Base-by-base conservation (phyloP, 2,329 filamentous ascomycete genomes). In the Phoma sp. region DNA sequence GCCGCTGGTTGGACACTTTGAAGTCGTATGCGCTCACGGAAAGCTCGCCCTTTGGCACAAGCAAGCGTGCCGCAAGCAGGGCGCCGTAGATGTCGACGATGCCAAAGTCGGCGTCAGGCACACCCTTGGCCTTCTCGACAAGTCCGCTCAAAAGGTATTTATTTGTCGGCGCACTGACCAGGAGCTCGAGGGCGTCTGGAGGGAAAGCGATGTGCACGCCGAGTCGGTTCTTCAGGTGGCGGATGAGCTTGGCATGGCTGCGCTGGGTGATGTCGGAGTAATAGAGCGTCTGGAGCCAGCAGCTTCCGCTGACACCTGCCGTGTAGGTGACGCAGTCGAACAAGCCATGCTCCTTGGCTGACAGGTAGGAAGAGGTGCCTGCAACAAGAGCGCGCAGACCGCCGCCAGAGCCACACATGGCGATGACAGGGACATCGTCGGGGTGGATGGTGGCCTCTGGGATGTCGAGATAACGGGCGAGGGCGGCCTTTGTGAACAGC, bases 241-340 rank as follows among this genome's bases (percentile, higher is more conserved):
- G 85, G 35, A 97, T 84, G 19, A 96, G 81, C 33, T 81, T 84
- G 21, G 82, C 79, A 63, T 96, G 85, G 58, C 85, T 86, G 50
- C 87, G 85, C 15, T 83, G 81, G 0, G 88, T 84, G 52, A 98
- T 83, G 0, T 91, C 91, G 0, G 91, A 94, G 69, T 95, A 88
- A 71, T 91, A 96, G 4, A 99, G 81, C 0, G 90, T 83, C 73
- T 98, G 94, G 6, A 98, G 82, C 95, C 95, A 99, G 74, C 95
- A 98, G 61, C 91, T 96, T 0, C 95, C 95, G 71, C 92, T 97
- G 43, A 99, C 95, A 1, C 95, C 95, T 5, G 94, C 92, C 0
- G 92, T 96, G 70, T 99, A 99, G 1, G 93, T 98, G 10, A 91
- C 84, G 72, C 95, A 98, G 75, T 97, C 93, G 72, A 96, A 96